phyloP scores from a whole-genome alignment of 108 stramenopile genomes.

The Schizochytrium sp. region DNA sequence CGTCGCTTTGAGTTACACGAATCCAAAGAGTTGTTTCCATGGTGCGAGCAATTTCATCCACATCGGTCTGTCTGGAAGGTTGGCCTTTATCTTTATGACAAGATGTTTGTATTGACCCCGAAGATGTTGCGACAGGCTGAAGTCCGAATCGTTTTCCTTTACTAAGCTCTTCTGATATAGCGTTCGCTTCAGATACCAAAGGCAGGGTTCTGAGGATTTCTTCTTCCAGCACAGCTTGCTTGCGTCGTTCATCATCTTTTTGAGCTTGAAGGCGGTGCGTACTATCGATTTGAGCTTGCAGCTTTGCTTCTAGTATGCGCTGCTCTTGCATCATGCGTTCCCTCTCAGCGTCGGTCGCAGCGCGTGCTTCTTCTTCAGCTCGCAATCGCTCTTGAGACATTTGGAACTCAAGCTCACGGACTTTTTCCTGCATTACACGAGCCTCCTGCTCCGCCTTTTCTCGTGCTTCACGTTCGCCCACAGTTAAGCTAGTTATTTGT shows the following conservation, averaged over 20 bases:
- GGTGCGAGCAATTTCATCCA: slow-evolving; percentile 38
- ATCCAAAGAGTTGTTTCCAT: slow-evolving; percentile 67
- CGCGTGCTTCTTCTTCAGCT: slow-evolving; percentile 52
- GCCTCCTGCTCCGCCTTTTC: slow-evolving; percentile 44
- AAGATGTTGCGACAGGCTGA: slow-evolving; percentile 54
- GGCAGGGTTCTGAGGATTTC: slow-evolving; percentile 67
- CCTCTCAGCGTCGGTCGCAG: slow-evolving; percentile 50
- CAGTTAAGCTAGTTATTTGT: slow-evolving; percentile 33
- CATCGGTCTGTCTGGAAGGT: slow-evolving; percentile 2
- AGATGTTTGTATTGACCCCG: neutral
- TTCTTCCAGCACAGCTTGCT: slow-evolving; percentile 62
- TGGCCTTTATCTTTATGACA: neutral
- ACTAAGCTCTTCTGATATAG: slow-evolving; percentile 64
- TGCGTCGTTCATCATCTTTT: slow-evolving; percentile 64
- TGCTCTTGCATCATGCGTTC: slow-evolving; percentile 59
- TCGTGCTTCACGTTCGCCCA: slow-evolving; percentile 39
- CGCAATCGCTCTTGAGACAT: slow-evolving; percentile 62
- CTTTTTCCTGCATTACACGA: slow-evolving; percentile 57
- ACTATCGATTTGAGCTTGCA: slow-evolving; percentile 63
- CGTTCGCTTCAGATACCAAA: slow-evolving; percentile 68
- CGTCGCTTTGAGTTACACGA: neutral
- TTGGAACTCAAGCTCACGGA: slow-evolving; percentile 54
- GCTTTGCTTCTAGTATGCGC: slow-evolving; percentile 61
- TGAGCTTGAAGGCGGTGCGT: slow-evolving; percentile 20
- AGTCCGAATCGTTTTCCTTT: slow-evolving; percentile 60